A percentile compares a stretch with the other conserved stretches of the same genome.
Evolutionary conservation across 345 rosid genomes (phyloP).

Genomic region (Eucalyptus cloeziana): DNA sequence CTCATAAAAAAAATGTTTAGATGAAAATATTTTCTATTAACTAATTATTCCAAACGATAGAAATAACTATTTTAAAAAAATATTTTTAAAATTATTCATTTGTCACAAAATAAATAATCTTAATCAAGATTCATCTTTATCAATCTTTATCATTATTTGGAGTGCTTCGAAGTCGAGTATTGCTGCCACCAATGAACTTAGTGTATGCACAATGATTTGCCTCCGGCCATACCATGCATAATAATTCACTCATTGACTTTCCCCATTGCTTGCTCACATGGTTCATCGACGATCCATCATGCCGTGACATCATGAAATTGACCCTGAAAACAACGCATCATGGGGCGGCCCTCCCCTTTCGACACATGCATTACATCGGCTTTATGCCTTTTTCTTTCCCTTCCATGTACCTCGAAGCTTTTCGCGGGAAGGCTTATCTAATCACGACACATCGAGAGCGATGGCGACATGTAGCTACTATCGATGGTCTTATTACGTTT

Average conservation of each 20-base stretch:
- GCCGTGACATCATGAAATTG: not conserved
- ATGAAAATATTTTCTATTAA: not conserved
- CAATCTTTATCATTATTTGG: not conserved
- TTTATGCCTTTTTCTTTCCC: not conserved
- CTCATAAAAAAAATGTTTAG: not conserved
- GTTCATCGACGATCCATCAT: not conserved
- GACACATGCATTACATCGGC: not conserved
- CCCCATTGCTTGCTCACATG: not conserved
- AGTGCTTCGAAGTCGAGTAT: not conserved
- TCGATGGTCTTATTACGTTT: not conserved
- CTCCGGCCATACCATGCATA: not conserved
- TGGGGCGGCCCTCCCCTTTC: not conserved
- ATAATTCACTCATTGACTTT: not conserved
- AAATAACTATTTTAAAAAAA: fast-evolving
- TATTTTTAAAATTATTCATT: fast-evolving
- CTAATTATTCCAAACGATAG: fast-evolving
- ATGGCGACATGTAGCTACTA: not conserved
- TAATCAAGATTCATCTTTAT: not conserved
- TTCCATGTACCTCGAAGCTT: not conserved
- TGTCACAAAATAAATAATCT: not conserved
- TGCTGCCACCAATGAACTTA: not conserved
- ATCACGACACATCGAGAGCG: not conserved
- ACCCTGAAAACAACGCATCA: not conserved
- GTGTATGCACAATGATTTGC: not conserved
- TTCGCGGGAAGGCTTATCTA: not conserved